Base-by-base conservation (phyloP, 345 rosid genomes). In the Arabis hirsuta region DNA sequence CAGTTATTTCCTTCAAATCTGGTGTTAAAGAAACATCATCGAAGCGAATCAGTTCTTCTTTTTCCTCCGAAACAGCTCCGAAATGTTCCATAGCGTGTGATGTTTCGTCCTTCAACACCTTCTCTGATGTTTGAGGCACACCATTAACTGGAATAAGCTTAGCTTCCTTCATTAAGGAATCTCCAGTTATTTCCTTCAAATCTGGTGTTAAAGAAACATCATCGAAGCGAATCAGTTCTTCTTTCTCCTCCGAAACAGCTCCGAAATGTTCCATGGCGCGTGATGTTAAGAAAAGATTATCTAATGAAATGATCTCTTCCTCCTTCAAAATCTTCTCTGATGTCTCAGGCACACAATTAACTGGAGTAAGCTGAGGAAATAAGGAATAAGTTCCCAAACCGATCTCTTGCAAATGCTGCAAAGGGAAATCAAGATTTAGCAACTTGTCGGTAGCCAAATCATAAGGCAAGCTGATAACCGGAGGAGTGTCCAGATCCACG, bases 361-460 rank as follows among this genome's bases (percentile, higher is more conserved):
- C 42, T 43, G 66, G 57, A 45, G 62, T 12, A 55, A 62, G 4
- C 65, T 56, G 62, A 38, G 62, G 62, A 43, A n/a, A 47, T 19
- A 54, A 50, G 2, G 73, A 27, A n/a, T 7, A 0, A n/a, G 13
- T 57, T 13, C 57, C 58, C 53, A 60, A 48, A 44, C 44, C 24
- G 4, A 10, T 48, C 55, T 71, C 53, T 55, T 54, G 54, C 29
- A 26, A 43, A 6, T 55, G 65, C 74, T 68, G 22, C 48, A 69
- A 45, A 51, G 34, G 76, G 63, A 81, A 73, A 67, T 71, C 64
- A 36, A 67, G 80, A 46, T 83, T 82, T 29, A 83, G 81, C 62
- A 82, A 65, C 67, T 83, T 84, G 20, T 79, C 88, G 1, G 80
- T 70, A 53, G 76, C 71, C 48, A 62, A 51, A 73, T 78, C 84